Evolutionary conservation across 805 yeast species (phyloP), one percentile per base, ranked within the genome.

Genomic region (Zygoascus ofunaensis): DNA sequence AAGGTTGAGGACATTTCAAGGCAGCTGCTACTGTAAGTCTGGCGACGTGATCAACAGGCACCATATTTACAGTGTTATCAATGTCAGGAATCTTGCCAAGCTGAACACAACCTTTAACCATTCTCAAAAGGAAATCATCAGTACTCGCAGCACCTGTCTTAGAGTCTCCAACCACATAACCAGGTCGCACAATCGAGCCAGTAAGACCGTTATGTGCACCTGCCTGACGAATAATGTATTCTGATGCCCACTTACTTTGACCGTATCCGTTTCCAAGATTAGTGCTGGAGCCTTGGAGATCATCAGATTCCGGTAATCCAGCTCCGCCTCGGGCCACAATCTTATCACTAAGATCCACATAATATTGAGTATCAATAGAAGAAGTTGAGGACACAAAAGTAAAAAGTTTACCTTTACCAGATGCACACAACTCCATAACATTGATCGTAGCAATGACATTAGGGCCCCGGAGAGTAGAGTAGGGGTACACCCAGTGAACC

Each of bases 401-500:
- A 58, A 87, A 87, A 61, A 70, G 73, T 63, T 92, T 94, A 33
- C 97, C 77, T 61, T 84, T 87, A 34, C 95, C 95, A 35, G 71
- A 66, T 5, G 79, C 74, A 55, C 92, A 80, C 55, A 89, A 64
- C 58, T 79, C 79, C 75, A 92, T 69, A 7, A 87, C 86, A 56
- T 89, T 84, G 47, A 90, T 65, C 0, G 97, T 83, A 37, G 95
- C 79, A 47, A 89, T 67, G 26, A 94, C 98, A 59, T 92, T 92
- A 28, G 97, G 92, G 53, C 86, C 95, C 55, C 97, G 77, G 57
- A 92, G 70, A 52, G 84, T 85, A 39, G 82, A 68, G 65, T 92
- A 92, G 22, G 98, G 97, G 62, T 84, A 92, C 2, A 89, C 96
- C 99, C 99, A 92, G 63, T 92, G 98, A 33, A 92, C 99, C 49